Base-by-base conservation (phyloP, 768 basidiomycete genomes). In the Amanita rubescens region DNA sequence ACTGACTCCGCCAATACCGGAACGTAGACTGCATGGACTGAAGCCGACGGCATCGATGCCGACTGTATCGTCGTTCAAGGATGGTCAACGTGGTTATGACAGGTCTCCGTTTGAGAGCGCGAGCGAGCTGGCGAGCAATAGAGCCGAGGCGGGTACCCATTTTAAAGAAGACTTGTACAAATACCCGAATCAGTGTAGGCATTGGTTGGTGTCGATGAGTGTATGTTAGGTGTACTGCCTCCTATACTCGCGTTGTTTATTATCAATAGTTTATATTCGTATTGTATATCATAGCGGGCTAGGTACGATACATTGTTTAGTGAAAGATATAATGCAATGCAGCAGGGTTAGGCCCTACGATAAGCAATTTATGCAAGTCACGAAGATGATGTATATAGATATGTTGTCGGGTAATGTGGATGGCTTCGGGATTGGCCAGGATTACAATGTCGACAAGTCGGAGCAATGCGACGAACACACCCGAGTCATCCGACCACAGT, bases 41-140 rank as follows among this genome's bases (percentile, higher is more conserved):
- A 15, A 22, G 19, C 24, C 33, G 10, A 37, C 34, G 7, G 22
- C 15, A 10, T 35, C 56, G 24, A 49, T 33, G 49, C 35, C 56
- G 11, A 22, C 45, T 4, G 30, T 37, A 33, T 48, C 30, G 24
- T 48, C 52, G 14, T 43, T 30, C 15, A 32, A 42, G 17, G 46
- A 34, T 34, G 30, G 30, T n/a, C 35, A 54, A 24, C 51, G 67
- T 51, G 63, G 62, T 14, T 71, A 76, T 53, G 75, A 80, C 54
- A 66, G 70, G 33, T 84, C 84, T 44, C 83, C 85, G 20, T 87
- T 87, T 56, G 84, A 86, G 59, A 85, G 82, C 60, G 71, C 75
- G 35, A 68, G 70, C 27, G 82, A 86, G 57, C 63, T 78, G 35
- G 66, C 69, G 20, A 43, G 49, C 30, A 53, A 20, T 10, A 35